Evolutionary conservation across 1,284 basidiomycete species (phyloP), one percentile per base, ranked within the genome.

Genomic region (Waitea zeae): DNA sequence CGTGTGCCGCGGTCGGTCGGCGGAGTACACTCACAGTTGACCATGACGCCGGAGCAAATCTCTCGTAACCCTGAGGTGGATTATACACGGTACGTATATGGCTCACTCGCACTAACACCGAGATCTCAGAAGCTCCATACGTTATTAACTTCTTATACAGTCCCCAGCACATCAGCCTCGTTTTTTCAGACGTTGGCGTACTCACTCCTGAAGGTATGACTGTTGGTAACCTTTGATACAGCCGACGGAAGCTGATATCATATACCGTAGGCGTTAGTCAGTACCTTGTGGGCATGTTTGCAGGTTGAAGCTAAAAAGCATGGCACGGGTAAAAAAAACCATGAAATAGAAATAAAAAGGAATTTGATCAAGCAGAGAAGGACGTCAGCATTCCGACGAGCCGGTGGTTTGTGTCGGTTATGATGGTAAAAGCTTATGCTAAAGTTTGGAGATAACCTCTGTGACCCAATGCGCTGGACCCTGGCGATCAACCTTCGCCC

Each of bases 141-240:
- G 40, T 45, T 39, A 28, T 31, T 39, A 28, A 33, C 24, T 37
- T 40, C 30, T 18, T 33, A 20, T 37, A 15, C 50, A 84, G 80
- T 47, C 83, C 86, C 40, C 81, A 89, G 58, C 58, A 90, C 44
- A 89, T 93, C 45, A 80, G 83, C 11, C 65, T 92, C 20, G 80
- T 95, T 20, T 86, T 95, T 48, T 87, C 82, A 38, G 89, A 95
- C 44, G 80, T 92, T 17, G 89, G 89, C 22, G 84, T 86, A 42
- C 61, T 95, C 42, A 92, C 89, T 13, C 89, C 89, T 28, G 80
- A 83, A 53, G 87, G 22, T 26, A n/a, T n/a, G 7, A 7, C 22
- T 26, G n/a, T 26, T n/a, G n/a, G n/a, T n/a, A n/a, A n/a, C n/a
- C n/a, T n/a, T n/a, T n/a, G n/a, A n/a, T n/a, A n/a, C n/a, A n/a